A percentile compares a stretch with the other conserved stretches of the same genome.
phyloP scores from a whole-genome alignment of 2,329 filamentous ascomycete species.

The Alternaria conjuncta region DNA sequence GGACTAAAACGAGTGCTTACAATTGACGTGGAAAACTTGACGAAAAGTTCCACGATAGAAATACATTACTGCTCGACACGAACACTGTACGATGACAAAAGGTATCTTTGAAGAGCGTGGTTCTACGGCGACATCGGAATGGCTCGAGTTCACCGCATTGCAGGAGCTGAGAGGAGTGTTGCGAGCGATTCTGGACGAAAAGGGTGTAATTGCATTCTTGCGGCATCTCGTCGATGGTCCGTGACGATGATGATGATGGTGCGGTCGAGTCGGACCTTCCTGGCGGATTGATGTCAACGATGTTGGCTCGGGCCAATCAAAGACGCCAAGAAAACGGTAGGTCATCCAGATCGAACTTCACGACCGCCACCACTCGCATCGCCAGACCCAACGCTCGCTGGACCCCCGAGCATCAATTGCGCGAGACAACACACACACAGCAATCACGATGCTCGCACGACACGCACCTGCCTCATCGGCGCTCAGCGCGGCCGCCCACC shows the following conservation, averaged over 20 bases:
- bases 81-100: neutral
- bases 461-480: slow-evolving; percentile 49
- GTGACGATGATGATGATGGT: neutral
- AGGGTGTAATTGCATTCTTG: neutral
- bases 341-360: slow-evolving; percentile 33
- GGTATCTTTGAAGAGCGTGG: too few species aligned
- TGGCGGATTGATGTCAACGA: slow-evolving; percentile 32
- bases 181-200: neutral
- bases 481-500: slow-evolving; percentile 50
- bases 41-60: neutral
- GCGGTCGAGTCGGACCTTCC: slow-evolving; percentile 7
- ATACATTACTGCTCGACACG: neutral
- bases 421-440: slow-evolving; percentile 31
- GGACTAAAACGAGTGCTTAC: accelerated
- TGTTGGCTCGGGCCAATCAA: slow-evolving; percentile 24
- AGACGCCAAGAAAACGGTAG: slow-evolving; percentile 19
- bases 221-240: neutral
- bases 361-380: slow-evolving; percentile 38
- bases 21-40: neutral
- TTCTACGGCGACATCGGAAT: too few species aligned
- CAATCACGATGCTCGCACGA: slow-evolving; percentile 51
- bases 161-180: neutral
- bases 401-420: slow-evolving; percentile 49
- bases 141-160: too few species aligned
- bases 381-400: slow-evolving; percentile 32